Conservation (phyloP, 176 grass and related monocot species). For the Musa schizocarpa region DNA sequence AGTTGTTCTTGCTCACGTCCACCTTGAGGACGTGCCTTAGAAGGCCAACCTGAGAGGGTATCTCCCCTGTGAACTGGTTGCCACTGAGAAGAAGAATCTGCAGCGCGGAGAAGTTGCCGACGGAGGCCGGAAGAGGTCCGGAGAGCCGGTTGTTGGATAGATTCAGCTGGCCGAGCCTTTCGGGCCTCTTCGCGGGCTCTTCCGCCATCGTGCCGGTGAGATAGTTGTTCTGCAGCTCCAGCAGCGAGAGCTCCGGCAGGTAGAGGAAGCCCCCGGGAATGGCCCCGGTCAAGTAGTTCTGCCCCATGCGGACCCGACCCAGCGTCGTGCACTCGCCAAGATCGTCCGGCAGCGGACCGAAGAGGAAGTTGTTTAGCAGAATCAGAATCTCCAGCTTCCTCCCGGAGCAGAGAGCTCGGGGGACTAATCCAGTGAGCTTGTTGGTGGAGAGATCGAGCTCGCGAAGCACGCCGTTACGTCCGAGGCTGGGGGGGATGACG, state of each 20-base stretch:
- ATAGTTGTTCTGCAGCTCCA: conserved; percentile 83
- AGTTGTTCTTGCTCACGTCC: conserved; percentile 48
- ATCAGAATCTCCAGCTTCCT: conserved; percentile 66
- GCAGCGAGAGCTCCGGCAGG: conserved; percentile 57
- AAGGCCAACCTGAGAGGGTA: conserved; percentile 47
- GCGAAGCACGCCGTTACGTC: conserved; percentile 36
- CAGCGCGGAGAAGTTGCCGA: conserved; percentile 51
- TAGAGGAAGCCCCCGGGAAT: conserved; percentile 55
- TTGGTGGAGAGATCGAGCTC: conserved; percentile 79
- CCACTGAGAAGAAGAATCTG: conserved; percentile 64
- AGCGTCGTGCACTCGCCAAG: conserved; percentile 54
- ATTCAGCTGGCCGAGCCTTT: conserved; percentile 52
- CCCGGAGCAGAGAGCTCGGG: conserved; percentile 47
- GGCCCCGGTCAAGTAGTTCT: conserved; percentile 71
- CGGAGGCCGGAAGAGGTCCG: conserved; percentile 45
- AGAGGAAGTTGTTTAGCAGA: conserved; percentile 61
- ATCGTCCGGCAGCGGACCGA: conserved; percentile 57
- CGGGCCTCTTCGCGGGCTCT: conserved; percentile 22
- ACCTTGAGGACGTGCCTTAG: conserved; percentile 62
- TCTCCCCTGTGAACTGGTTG: conserved; percentile 47
- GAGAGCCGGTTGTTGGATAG: conserved; percentile 61
- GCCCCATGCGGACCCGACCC: conserved; percentile 58
- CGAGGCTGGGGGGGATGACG: conserved; percentile 44
- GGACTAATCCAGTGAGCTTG: conserved; percentile 57
- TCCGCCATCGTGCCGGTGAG: conserved; percentile 38